Percentiles rank a stretch among this genome's conserved stretches.
Evolutionary conservation across 2,329 filamentous ascomycete genomes (phyloP).

Genomic region (Xylariomycetidae sp.): DNA sequence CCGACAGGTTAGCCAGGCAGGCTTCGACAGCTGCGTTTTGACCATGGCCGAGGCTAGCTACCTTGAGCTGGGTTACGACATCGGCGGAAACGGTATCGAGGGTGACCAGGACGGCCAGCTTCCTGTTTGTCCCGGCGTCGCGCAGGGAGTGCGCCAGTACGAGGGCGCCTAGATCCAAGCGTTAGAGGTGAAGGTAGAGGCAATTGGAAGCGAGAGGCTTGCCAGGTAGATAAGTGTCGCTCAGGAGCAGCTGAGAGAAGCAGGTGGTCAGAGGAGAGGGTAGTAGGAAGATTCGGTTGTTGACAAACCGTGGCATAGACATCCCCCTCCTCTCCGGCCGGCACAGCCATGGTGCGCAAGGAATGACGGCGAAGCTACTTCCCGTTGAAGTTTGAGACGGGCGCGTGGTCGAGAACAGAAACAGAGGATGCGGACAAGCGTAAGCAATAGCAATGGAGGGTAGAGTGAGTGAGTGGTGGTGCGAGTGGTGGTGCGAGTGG

Average conservation of each 20-base stretch:
- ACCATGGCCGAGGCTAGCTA: conserved; percentile 26
- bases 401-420: too few relatives aligned
- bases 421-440: too few relatives aligned
- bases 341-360: conserved; percentile 22
- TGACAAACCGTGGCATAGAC: conserved; percentile 52
- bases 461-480: too few relatives aligned
- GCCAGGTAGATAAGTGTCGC: conserved; percentile 91
- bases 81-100: conserved; percentile 69
- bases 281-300: not conserved
- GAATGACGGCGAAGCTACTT: conserved; percentile 7
- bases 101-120: conserved; percentile 78
- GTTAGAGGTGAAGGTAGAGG: conserved; percentile 12
- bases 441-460: too few relatives aligned
- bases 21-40: conserved; percentile 4
- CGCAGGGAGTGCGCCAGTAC: conserved; percentile 91
- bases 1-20: conserved; percentile 13
- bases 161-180: conserved; percentile 61
- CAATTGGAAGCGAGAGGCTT: conserved; percentile 17
- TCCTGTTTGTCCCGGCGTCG: conserved; percentile 81
- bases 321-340: conserved; percentile 33
- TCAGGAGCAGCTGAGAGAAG: conserved; percentile 71
- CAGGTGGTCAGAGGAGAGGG: conserved; percentile 17
- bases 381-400: conserved; percentile 8
- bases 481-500: too few relatives aligned
- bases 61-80: conserved; percentile 74